Conservation (phyloP, 1,139 yeast species). For the Komagataea norvegica region DNA sequence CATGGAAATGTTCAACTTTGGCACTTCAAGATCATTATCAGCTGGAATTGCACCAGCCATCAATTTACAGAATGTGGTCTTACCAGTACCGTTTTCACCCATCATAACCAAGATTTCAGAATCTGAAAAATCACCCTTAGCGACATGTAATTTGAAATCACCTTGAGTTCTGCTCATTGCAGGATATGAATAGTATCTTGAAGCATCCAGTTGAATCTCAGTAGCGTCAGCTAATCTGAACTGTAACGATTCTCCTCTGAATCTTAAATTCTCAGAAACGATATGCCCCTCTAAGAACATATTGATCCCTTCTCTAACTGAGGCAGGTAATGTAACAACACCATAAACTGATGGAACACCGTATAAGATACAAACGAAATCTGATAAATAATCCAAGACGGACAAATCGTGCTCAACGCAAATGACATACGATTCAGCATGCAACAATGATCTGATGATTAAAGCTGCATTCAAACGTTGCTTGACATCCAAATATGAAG, state of each 20-base stretch:
- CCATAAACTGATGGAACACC: conserved; percentile 99
- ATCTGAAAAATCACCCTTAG: conserved; percentile 87
- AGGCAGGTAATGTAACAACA: conserved; percentile 91
- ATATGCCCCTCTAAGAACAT: conserved; percentile 97
- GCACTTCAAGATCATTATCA: conserved; percentile 71
- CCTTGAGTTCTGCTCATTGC: conserved; percentile 88
- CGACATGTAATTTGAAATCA: conserved; percentile 79
- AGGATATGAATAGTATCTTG: conserved; percentile 75
- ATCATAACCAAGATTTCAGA: conserved; percentile 97
- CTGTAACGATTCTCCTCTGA: conserved; percentile 92
- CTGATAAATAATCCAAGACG: conserved; percentile 92
- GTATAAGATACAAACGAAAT: conserved; percentile 90
- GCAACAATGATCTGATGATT: conserved; percentile 79
- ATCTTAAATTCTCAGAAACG: conserved; percentile 93
- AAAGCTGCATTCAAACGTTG: conserved; percentile 98
- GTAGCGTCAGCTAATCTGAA: conserved; percentile 92
- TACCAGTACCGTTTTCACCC: conserved; percentile 99
- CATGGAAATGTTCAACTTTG: conserved; percentile 90
- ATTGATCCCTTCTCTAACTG: conserved; percentile 98
- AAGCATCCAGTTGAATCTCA: conserved; percentile 74
- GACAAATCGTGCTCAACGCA: conserved; percentile 98
- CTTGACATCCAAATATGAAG: conserved; percentile 95
- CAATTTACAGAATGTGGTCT: conserved; percentile 92
- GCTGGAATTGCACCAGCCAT: conserved; percentile 91
- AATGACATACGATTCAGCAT: conserved; percentile 75